Percentiles rank a stretch among this genome's conserved stretches.
Conservation (phyloP, 768 basidiomycete genomes). For the Macrolepiota dolichaula region DNA sequence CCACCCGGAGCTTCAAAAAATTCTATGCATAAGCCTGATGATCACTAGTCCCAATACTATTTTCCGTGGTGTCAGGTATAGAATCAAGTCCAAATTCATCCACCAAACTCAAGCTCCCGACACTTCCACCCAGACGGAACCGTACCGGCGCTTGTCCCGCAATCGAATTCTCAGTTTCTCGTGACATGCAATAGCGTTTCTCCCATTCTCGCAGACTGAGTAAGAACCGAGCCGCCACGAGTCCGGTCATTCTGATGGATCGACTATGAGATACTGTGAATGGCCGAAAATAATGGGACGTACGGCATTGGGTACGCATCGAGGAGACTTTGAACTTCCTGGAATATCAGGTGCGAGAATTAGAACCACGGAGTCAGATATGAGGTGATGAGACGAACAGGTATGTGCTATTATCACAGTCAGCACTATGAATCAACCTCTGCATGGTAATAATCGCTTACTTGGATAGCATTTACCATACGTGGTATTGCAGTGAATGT, state of each 20-base stretch:
- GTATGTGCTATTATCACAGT: background rate
- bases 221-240: background rate
- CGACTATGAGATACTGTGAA: background rate
- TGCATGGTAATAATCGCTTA: background rate
- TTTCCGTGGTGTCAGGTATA: background rate
- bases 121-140: background rate
- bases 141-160: background rate
- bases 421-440: too few relatives aligned
- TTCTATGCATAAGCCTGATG: background rate
- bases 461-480: background rate
- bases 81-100: background rate
- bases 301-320: constrained; percentile 6
- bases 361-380: background rate
- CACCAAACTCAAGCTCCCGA: background rate
- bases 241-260: background rate
- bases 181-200: background rate
- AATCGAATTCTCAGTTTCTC: background rate
- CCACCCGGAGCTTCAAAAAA: too few relatives aligned
- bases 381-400: background rate
- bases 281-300: background rate
- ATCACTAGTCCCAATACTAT: background rate
- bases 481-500: background rate
- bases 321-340: constrained; percentile 1
- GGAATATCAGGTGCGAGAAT: background rate
- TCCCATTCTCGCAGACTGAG: constrained; percentile 3